Evolutionary conservation across 2,329 filamentous ascomycete genomes (phyloP).

Genomic region (Lasiodiplodia sp.): DNA sequence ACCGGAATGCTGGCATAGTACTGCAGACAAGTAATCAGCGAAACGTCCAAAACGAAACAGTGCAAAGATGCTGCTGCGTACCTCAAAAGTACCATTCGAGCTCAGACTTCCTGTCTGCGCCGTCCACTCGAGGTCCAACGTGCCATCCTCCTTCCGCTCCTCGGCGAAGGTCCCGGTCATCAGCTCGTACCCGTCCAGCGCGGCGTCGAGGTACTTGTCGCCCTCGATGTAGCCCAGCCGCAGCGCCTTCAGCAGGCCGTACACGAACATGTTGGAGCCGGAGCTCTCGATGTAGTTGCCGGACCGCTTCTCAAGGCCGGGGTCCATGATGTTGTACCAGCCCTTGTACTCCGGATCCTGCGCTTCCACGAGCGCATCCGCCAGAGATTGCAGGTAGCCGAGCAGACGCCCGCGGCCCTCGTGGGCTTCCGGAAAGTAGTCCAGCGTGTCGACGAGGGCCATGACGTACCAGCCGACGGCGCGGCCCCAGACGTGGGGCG

Average conservation of each 20-base stretch:
- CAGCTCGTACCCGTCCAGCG: conserved; percentile 53
- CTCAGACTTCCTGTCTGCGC: conserved; percentile 61
- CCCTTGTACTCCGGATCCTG: conserved; percentile 58
- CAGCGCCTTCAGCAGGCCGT: conserved; percentile 45
- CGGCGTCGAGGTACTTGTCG: conserved; percentile 50
- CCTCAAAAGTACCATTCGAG: conserved; percentile 58
- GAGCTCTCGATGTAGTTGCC: conserved; percentile 70
- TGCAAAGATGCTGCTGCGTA: conserved; percentile 34
- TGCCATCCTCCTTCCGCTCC: conserved; percentile 51
- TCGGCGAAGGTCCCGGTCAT: conserved; percentile 58
- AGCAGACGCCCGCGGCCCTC: conserved; percentile 47
- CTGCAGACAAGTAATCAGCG: conserved; percentile 38
- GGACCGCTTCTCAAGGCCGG: conserved; percentile 50
- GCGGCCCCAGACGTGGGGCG: conserved; percentile 47
- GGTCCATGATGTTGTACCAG: conserved; percentile 66
- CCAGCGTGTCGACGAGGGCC: conserved; percentile 57
- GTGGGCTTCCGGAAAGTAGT: conserved; percentile 52
- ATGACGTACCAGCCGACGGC: conserved; percentile 50
- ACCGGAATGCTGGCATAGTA: conserved; percentile 49
- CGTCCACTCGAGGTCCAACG: conserved; percentile 60
- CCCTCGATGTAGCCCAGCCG: conserved; percentile 42
- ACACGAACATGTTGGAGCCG: conserved; percentile 60
- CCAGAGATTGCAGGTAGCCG: conserved; percentile 53
- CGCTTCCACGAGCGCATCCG: conserved; percentile 51
- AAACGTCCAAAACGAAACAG: background rate